A percentile compares a stretch with the other conserved stretches of the same genome.
Evolutionary conservation across 2,329 filamentous ascomycete species (phyloP).

Genomic region (Macroventuria anomochaeta): DNA sequence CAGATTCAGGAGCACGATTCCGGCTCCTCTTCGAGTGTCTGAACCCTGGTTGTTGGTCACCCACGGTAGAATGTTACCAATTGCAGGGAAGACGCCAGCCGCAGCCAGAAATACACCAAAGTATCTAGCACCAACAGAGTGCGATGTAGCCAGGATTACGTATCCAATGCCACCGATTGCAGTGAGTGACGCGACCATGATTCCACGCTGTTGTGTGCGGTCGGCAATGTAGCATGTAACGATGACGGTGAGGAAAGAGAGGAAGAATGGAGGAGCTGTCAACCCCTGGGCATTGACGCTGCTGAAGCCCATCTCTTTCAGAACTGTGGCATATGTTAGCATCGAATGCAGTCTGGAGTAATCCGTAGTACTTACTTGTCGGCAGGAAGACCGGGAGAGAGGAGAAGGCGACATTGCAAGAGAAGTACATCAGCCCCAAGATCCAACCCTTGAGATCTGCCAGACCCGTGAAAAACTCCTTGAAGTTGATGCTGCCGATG

Average conservation of each 20-base stretch:
- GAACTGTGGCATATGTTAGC: constrained; percentile 23
- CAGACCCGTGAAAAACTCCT: constrained; percentile 38
- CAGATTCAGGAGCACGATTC: constrained; percentile 71
- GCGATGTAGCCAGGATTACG: constrained; percentile 65
- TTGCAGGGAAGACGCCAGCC: constrained; percentile 69
- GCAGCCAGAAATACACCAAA: constrained; percentile 63
- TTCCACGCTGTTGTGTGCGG: constrained; percentile 67
- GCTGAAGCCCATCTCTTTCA: constrained; percentile 69
- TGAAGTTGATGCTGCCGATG: constrained; percentile 38
- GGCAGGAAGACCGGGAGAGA: constrained; percentile 54
- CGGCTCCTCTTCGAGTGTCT: constrained; percentile 70
- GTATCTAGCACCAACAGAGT: constrained; percentile 59
- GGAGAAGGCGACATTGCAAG: constrained; percentile 60
- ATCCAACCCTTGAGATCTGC: constrained; percentile 46
- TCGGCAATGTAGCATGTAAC: constrained; percentile 70
- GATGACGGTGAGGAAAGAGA: constrained; percentile 69
- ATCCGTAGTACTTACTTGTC: constrained; percentile 33
- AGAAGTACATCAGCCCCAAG: constrained; percentile 48
- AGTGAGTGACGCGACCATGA: constrained; percentile 64
- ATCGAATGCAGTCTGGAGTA: neutral
- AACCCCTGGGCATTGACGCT: constrained; percentile 73
- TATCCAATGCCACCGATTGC: constrained; percentile 68
- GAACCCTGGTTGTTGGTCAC: constrained; percentile 73
- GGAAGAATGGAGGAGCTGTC: constrained; percentile 73
- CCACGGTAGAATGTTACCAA: constrained; percentile 74